phyloP scores from a whole-genome alignment of 2,329 filamentous ascomycete genomes.

The Laburnicola sp. region DNA sequence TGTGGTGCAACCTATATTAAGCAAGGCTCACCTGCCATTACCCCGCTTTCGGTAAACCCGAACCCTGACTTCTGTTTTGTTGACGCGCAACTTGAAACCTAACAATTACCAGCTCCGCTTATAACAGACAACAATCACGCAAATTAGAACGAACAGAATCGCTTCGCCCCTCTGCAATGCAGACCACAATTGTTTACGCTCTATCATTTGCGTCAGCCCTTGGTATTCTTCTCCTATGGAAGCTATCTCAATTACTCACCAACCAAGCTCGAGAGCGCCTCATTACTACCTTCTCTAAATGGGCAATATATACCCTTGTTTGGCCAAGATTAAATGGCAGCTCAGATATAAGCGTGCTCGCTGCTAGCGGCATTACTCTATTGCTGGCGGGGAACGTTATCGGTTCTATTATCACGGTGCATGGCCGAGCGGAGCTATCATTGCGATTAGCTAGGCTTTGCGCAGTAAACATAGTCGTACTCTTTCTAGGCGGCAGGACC shows the following conservation, averaged over 20 bases:
- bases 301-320: slow-evolving; percentile 2
- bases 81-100: too few relatives aligned
- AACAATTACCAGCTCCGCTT: too few relatives aligned
- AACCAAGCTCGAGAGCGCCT: neutral
- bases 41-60: neutral
- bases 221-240: neutral
- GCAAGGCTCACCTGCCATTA: neutral
- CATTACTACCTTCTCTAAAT: neutral
- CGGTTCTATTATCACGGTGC: neutral
- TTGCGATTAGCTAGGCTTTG: slow-evolving; percentile 2
- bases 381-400: neutral
- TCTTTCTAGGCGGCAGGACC: neutral
- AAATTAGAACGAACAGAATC: neutral
- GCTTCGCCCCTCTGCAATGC: neutral
- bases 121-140: too few relatives aligned
- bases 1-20: neutral
- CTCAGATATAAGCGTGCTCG: neutral
- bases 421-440: neutral
- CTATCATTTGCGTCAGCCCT: neutral
- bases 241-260: neutral
- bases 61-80: too few relatives aligned
- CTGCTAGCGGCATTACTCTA: neutral
- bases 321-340: slow-evolving; percentile 1
- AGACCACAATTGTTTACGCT: slow-evolving; percentile 1
- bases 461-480: slow-evolving; percentile 1